Base-by-base conservation (phyloP, 2,329 filamentous ascomycete species). In the Penicillium sp. region DNA sequence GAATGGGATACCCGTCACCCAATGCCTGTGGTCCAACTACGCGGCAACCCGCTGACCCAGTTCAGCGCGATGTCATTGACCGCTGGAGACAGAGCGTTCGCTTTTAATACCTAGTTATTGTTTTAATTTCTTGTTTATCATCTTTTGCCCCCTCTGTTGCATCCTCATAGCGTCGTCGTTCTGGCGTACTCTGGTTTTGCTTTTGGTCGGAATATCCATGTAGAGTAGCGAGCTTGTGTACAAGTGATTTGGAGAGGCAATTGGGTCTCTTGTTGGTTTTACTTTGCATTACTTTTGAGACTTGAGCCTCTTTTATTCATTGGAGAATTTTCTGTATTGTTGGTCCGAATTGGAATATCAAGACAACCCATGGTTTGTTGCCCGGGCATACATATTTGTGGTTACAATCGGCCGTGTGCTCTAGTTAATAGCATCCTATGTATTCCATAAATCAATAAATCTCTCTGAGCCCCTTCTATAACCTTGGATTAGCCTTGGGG, bases 51-150 rank as follows among this genome's bases (percentile, higher is more conserved):
- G 67, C 77, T 60, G 72, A 78, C 59, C 66, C 72, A 4, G 69
- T 69, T 43, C 77, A 80, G 58, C 69, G 77, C 44, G 78, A 76
- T 48, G 68, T 77, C 48, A 81, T 83, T 64, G 78, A 82, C 67
- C 76, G 74, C 27, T 83, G 80, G 80, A 74, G 79, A 58, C 71
- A 77, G 52, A 70, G 69, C 46, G 64, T 71, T 44, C 57, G 56
- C 27, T 66, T 57, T 43, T 26, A 24, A 37, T 22, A 20, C 2
- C 18, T 20, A 20, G 18, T 20, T 20, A 28, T 34, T 36, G 23
- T 34, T 18, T 32, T 13, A 37, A 24, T 42, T 44, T 37, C 22
- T 44, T 45, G 41, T 39, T 44, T 50, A 20, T 46, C 9, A 18
- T 46, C 28, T 36, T 13, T 42, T 27, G 10, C 10, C 26, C 26